phyloP scores from a whole-genome alignment of 2,329 filamentous ascomycete genomes.

The Westerdykella aurantiaca region DNA sequence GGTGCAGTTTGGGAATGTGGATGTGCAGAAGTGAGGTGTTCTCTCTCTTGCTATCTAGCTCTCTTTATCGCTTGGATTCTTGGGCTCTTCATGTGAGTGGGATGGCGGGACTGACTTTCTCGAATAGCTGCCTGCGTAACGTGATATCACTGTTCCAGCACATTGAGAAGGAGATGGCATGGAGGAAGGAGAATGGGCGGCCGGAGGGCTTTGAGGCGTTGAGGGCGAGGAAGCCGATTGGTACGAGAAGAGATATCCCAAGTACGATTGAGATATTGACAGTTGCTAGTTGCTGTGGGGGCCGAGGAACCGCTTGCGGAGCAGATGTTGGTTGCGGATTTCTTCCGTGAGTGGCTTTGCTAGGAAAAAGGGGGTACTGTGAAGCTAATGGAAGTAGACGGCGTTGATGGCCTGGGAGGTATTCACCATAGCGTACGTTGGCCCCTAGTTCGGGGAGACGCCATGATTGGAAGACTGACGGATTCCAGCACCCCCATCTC shows the following conservation, averaged over 20 bases:
- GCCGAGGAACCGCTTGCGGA: constrained; percentile 81
- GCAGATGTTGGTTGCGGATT: constrained; percentile 61
- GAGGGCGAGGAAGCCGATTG: constrained; percentile 65
- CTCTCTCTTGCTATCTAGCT: neutral
- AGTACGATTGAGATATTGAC: neutral
- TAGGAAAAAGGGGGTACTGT: neutral
- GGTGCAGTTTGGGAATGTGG: constrained; percentile 89
- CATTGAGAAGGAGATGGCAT: constrained; percentile 79
- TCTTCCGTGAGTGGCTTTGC: constrained; percentile 64
- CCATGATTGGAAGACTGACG: constrained; percentile 1
- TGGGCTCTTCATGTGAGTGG: neutral
- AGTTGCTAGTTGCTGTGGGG: constrained; percentile 64
- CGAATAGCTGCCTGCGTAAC: constrained; percentile 71
- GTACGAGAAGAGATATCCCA: constrained; percentile 11
- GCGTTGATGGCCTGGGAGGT: constrained; percentile 45
- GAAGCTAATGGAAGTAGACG: constrained; percentile 33
- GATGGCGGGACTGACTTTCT: constrained; percentile 1
- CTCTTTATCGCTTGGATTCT: neutral
- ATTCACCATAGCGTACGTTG: constrained; percentile 42
- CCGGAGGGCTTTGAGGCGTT: constrained; percentile 68
- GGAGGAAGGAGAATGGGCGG: constrained; percentile 65
- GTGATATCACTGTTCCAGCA: constrained; percentile 86
- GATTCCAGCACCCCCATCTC: constrained; percentile 43
- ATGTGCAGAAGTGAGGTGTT: constrained; percentile 63
- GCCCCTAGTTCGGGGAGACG: no score